Base-by-base conservation (phyloP, 352 stramenopile genomes). In the Globisporangium megalacanthum region DNA sequence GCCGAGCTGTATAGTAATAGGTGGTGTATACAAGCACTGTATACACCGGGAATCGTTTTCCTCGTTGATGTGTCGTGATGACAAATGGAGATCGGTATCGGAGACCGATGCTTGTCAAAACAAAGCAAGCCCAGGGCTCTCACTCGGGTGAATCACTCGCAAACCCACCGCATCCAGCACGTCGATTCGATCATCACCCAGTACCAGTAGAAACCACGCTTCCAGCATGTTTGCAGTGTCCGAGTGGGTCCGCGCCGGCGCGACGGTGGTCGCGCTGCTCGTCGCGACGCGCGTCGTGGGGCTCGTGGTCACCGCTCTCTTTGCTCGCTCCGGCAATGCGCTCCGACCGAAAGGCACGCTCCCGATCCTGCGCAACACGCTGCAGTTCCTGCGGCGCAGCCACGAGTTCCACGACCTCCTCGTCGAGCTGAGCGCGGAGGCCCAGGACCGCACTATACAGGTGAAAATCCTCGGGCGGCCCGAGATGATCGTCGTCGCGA, bases 341-440 rank as follows among this genome's bases (percentile, higher is more conserved):
- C 25, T 49, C n/a, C 56, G 48, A 9, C 55, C 55, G 9, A 61
- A 55, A 20, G 55, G 36, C 15, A 79, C 70, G 7, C 50, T 84
- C 0, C 75, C 72, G 2, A 25, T 84, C 6, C 56, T 85, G 37
- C 67, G 71, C 42, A 80, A 81, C 31, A 75, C 72, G 20, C 31
- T 75, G n/a, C 66, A 77, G 17, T 49, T 79, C 20, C 54, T 68
- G 8, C 57, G 56, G 37, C 74, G 77, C 60, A 59, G 58, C 17
- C 44, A 53, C 14, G 59, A 61, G 2, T 73, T 84, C 52, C 72
- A 82, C 64, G 74, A 84, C 56, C 77, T 67, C 65, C 42, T 70
- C 44, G 65, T 63, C 33, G 66, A 68, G 51, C 68, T 73, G n/a
- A 69, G 68, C 41, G 65, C 70, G 13, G 47, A 57, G n/a, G 72